Base-by-base conservation (phyloP, 2,329 filamentous ascomycete species). In the Talaromyces rugulosus region DNA sequence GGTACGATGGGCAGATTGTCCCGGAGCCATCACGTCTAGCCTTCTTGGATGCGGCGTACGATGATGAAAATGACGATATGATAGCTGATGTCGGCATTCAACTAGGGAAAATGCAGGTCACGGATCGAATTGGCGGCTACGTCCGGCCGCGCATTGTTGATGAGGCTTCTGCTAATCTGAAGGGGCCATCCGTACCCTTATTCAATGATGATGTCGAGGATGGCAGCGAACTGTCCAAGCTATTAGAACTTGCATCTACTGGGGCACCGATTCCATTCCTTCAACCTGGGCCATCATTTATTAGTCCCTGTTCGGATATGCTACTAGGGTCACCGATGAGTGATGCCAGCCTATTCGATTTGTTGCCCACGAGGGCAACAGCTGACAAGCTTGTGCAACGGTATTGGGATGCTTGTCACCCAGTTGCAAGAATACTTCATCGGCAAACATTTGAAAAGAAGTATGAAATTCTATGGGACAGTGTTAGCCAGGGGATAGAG, bases 61-160 rank as follows among this genome's bases (percentile, higher is more conserved):
- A 89, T 63, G 83, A 86, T 62, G 82, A 85, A 63, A 82, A 79
- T 16, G 86, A 87, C n/a, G 82, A 86, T 70, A 88, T 90, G 63
- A 76, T 91, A 53, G 83, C 89, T 66, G 90, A 92, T 73, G 77
- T 92, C 30, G 90, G 89, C 1, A 84, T 92, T 62, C 83, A 84
- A 65, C 81, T 92, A 63, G 89, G 89, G 1, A 89, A 85, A 71
- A 84, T 92, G 82, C 84, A 85, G 62, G 86, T 92, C 63, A 91
- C 88, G 2, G 89, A 92, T 69, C 82, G 89, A 42, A 85, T 92
- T 65, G 90, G 90, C 16, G 89, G 89, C 0, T 83, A 90, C 66
- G 87, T 89, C 51, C 81, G 89, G 53, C 89, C 89, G 2, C 86
- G 87, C 67, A 82, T 92, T 62, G 82, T 85, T 4, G 87, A 91